A percentile compares a stretch with the other conserved stretches of the same genome.
Conservation (phyloP, 768 basidiomycete genomes). For the Naematelia aurantialba region DNA sequence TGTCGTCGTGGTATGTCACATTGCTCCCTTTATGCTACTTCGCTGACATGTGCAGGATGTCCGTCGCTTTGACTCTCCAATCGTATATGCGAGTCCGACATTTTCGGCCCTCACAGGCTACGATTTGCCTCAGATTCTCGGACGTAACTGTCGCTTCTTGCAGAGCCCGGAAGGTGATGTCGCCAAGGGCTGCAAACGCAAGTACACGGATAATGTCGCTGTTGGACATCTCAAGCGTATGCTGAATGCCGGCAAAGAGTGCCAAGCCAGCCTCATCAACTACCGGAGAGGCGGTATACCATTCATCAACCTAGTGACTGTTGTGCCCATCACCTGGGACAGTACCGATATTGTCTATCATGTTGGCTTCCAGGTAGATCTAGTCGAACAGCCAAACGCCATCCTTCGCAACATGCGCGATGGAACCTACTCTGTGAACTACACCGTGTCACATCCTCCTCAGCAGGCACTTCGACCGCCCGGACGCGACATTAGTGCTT, state of each 20-base stretch:
- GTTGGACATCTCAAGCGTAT: constrained; percentile 67
- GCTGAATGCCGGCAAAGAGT: constrained; percentile 73
- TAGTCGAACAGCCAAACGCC: constrained; percentile 77
- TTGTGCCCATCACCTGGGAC: constrained; percentile 76
- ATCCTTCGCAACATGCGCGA: constrained; percentile 75
- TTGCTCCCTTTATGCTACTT: background rate
- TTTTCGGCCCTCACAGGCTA: constrained; percentile 61
- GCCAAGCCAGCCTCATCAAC: constrained; percentile 81
- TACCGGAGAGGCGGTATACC: constrained; percentile 77
- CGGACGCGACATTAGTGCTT: constrained; percentile 23
- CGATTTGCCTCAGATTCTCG: constrained; percentile 63
- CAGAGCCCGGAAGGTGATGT: constrained; percentile 61
- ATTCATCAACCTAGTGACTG: constrained; percentile 85
- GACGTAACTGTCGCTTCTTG: constrained; percentile 68
- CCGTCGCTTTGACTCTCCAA: constrained; percentile 72
- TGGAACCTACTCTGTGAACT: constrained; percentile 71
- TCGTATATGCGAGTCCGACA: constrained; percentile 83
- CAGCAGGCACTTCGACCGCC: constrained; percentile 38
- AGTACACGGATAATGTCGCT: constrained; percentile 62
- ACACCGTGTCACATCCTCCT: constrained; percentile 51
- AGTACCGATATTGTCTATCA: constrained; percentile 75
- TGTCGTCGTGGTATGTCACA: constrained; percentile 61
- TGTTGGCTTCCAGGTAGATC: constrained; percentile 93
- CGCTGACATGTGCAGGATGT: constrained; percentile 57
- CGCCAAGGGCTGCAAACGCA: constrained; percentile 58